These are phyloP conservation scores for Rhododendron molle DNA, from an alignment of 148 eudicot species.

Conservation along the genomic window DNA sequence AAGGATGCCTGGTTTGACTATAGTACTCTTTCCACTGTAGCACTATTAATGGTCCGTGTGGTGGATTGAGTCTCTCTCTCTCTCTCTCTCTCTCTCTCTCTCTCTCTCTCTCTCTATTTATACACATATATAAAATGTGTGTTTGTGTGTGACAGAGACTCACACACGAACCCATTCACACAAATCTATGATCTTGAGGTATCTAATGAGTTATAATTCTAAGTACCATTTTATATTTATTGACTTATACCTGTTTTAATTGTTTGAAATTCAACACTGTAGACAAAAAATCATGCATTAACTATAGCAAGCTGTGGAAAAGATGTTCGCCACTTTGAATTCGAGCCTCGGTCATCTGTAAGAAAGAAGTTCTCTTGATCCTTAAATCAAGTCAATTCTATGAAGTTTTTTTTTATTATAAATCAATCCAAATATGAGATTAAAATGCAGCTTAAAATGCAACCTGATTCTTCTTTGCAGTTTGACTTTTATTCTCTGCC, in stretches of 20 bases:
- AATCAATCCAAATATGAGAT: background rate
- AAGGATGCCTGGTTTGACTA: background rate
- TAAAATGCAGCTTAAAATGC: background rate
- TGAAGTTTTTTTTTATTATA: background rate
- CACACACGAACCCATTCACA: background rate
- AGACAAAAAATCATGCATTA: slow-evolving; percentile 55
- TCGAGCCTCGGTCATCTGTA: slow-evolving; percentile 68
- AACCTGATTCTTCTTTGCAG: background rate
- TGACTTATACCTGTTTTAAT: background rate
- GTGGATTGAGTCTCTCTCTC: background rate
- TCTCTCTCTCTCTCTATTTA: background rate
- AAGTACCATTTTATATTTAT: background rate
- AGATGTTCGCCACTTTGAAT: slow-evolving; percentile 90
- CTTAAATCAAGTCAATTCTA: background rate
- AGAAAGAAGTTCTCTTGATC: slow-evolving; percentile 25
- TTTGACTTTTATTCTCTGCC: slow-evolving; percentile 7
- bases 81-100: background rate
- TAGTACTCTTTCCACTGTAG: background rate
- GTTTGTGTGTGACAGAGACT: background rate
- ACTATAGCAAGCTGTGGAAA: slow-evolving; percentile 51
- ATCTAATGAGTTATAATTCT: background rate
- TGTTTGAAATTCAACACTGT: slow-evolving; percentile 20
- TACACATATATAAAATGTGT: background rate
- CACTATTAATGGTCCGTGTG: background rate
- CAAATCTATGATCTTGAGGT: background rate